phyloP scores from a whole-genome alignment of 176 grass and related monocot species.

The Zea luxurians region DNA sequence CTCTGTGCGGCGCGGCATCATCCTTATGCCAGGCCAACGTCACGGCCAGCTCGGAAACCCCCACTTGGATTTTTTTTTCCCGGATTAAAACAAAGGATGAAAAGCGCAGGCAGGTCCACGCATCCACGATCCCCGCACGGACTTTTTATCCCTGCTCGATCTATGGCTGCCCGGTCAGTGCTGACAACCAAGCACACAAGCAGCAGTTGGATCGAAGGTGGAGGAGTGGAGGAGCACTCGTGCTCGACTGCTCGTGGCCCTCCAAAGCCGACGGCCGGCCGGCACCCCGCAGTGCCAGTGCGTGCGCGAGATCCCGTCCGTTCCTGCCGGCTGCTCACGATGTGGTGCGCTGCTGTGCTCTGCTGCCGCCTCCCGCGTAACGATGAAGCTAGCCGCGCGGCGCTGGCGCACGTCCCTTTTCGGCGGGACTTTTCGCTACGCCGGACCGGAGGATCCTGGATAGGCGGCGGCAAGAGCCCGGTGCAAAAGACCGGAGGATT shows the following conservation, averaged over 20 bases:
- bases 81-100: background rate
- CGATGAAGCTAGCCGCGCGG: background rate
- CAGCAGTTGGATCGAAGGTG: background rate
- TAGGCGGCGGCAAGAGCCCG: too few relatives aligned
- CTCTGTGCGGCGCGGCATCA: background rate
- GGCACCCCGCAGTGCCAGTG: background rate
- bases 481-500: too few relatives aligned
- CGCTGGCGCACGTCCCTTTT: background rate
- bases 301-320: background rate
- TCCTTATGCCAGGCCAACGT: slow-evolving; percentile 11
- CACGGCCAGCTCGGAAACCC: background rate
- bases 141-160: background rate
- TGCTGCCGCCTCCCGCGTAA: background rate
- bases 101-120: background rate
- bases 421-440: too few relatives aligned
- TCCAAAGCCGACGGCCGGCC: background rate
- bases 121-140: background rate
- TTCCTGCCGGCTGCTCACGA: too few relatives aligned
- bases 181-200: background rate
- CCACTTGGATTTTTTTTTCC: too few relatives aligned
- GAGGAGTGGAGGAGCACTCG: too few relatives aligned
- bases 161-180: background rate
- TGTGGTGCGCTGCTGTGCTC: background rate
- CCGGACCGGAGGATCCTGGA: too few relatives aligned
- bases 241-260: background rate